Evolutionary conservation across 1,284 basidiomycete genomes (phyloP), one percentile per base, ranked within the genome.

Genomic region (Coniferiporia sulphurascens): DNA sequence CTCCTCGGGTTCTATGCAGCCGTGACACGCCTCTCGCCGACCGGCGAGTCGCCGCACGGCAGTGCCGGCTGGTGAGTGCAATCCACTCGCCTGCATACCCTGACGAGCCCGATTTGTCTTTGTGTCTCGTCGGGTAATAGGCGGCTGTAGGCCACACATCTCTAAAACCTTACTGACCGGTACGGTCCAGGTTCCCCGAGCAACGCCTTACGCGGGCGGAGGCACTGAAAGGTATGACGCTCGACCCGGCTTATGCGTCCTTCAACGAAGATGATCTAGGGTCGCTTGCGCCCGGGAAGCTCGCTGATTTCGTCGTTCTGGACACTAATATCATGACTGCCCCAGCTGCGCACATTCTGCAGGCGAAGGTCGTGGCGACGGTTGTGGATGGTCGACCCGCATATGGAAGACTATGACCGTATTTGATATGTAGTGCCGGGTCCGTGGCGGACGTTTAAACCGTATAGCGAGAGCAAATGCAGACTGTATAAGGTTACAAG

Each of bases 1-100:
- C 73, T 92, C 10, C 71, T 87, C 1, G 92, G 92, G 1, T 94
- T 96, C 72, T 94, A 95, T 68, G 91, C 94, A 1, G 91, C 93
- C 0, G 82, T 94, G 2, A 80, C 91, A 0, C 81, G 95, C 12
- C 76, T 92, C 1, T 81, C 83, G 32, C 74, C 78, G 0, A 73
- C 82, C 2, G 93, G 93, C 1, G 74, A 78, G 8, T 93, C 90
- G 10, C 95, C 95, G 0, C 91, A 95, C 63, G 95, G 94, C 0
- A 56, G 74, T 0, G 78, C 73, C 19, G 93, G 93, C 57, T 96
- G 94, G 95, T 91, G 64, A 55, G 80, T 68, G 34, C 13, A 12
- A 35, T 38, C 22, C 48, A 52, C 41, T 22, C 46, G 13, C 35
- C 34, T 27, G 3, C 27, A 27, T 5, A 5, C 27, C 27, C 5